These are phyloP conservation scores for Globisporangium ultimum DNA, from an alignment of 352 stramenopile species.

Conservation along the genomic window DNA sequence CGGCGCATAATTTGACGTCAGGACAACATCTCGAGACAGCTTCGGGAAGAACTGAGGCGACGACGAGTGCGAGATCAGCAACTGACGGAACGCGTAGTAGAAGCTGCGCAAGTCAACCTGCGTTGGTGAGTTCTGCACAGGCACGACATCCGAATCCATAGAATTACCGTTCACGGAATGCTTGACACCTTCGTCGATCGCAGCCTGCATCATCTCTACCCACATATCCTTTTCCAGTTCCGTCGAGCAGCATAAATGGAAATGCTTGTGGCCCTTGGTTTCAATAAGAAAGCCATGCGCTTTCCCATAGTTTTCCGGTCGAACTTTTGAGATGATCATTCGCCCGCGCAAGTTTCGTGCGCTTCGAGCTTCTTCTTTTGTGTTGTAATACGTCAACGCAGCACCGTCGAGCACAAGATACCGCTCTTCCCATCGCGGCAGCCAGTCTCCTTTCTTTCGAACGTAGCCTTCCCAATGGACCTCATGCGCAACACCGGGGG, in stretches of 20 bases:
- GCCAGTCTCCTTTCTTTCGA: conserved; percentile 87
- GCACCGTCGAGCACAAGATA: conserved; percentile 86
- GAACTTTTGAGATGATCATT: conserved; percentile 80
- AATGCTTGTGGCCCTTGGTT: conserved; percentile 86
- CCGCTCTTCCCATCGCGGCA: conserved; percentile 87
- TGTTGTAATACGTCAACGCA: conserved; percentile 85
- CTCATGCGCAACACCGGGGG: conserved; percentile 51
- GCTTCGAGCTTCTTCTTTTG: conserved; percentile 81
- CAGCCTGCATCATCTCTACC: conserved; percentile 90
- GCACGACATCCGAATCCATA: conserved; percentile 22
- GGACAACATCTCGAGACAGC: conserved; percentile 75
- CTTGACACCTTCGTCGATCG: conserved; percentile 71
- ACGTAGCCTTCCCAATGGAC: conserved; percentile 89
- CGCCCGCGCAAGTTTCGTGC: conserved; percentile 74
- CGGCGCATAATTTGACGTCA: conserved; percentile 86
- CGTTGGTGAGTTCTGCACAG: conserved; percentile 53
- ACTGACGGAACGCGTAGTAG: conserved; percentile 84
- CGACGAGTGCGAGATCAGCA: conserved; percentile 86
- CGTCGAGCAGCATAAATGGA: conserved; percentile 83
- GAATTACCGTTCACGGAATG: conserved; percentile 26
- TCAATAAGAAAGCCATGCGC: conserved; percentile 85
- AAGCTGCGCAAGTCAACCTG: conserved; percentile 85
- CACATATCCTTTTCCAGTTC: conserved; percentile 90
- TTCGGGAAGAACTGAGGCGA: conserved; percentile 89
- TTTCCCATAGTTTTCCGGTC: conserved; percentile 85